Conservation (phyloP, 2,329 filamentous ascomycete species). For the Epichloe elymi region DNA sequence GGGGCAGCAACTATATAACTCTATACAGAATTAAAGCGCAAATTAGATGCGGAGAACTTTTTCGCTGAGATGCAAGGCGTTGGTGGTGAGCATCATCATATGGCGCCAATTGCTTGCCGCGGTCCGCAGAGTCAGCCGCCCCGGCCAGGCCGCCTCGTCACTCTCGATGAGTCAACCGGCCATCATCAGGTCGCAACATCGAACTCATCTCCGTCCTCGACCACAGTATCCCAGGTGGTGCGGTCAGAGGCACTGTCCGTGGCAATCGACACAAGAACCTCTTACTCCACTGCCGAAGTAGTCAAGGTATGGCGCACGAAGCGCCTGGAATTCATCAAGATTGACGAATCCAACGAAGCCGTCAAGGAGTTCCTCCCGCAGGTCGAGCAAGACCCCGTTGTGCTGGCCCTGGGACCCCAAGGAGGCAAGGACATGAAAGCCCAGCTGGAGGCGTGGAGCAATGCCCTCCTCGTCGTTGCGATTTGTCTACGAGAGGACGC, state of each 20-base stretch:
- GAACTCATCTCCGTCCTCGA: too few species aligned
- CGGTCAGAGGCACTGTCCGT: not conserved
- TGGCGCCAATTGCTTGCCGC: too few species aligned
- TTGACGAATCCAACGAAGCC: conserved; percentile 8
- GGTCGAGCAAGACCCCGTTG: conserved; percentile 7
- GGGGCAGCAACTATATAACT: too few species aligned
- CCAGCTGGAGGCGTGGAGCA: conserved; percentile 4
- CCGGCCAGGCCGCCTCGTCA: too few species aligned
- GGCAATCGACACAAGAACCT: not conserved
- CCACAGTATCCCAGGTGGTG: not conserved
- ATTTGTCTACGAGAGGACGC: conserved; percentile 8
- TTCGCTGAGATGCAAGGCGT: too few species aligned
- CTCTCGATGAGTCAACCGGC: too few species aligned
- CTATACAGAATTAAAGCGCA: too few species aligned
- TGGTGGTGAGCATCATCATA: too few species aligned
- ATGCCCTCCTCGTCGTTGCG: conserved; percentile 11
- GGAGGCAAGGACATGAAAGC: conserved; percentile 7
- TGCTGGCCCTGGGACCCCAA: conserved; percentile 7
- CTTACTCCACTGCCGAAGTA: conserved; percentile 1
- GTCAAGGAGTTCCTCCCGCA: conserved; percentile 7
- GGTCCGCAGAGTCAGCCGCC: too few species aligned
- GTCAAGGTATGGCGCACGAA: conserved; percentile 8
- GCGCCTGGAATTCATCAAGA: conserved; percentile 9
- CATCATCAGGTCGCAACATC: too few species aligned
- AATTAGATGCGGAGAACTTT: too few species aligned